These are phyloP conservation scores for Bipolaris cookei DNA, from an alignment of 2,329 filamentous ascomycete species.

Conservation along the genomic window DNA sequence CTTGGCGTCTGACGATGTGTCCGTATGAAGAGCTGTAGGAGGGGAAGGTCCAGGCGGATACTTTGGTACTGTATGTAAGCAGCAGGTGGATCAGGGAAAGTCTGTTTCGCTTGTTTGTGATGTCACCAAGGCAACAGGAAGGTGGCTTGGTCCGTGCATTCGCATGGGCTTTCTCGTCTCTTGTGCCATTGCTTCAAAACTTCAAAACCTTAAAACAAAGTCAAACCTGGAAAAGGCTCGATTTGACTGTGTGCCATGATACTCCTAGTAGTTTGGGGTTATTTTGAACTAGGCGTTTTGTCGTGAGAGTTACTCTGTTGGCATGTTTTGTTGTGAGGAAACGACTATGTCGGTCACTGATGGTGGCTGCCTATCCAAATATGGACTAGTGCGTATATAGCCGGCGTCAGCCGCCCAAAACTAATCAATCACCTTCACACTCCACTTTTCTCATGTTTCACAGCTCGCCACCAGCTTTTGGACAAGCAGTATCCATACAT, in stretches of 20 bases:
- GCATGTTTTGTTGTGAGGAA: no score
- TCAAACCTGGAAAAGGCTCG: background rate
- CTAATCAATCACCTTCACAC: no score
- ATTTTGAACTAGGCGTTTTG: background rate
- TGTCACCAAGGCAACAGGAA: conserved; percentile 30
- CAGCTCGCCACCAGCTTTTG: background rate
- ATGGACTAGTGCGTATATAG: no score
- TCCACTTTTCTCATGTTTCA: no score
- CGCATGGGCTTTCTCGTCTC: background rate
- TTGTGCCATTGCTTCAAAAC: background rate
- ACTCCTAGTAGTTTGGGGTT: background rate
- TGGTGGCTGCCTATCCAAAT: no score
- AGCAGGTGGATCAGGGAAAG: conserved; percentile 17
- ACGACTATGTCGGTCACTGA: no score
- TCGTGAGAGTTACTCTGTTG: no score
- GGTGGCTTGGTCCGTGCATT: conserved; percentile 9
- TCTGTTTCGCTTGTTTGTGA: conserved; percentile 30
- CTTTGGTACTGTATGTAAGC: conserved; percentile 1
- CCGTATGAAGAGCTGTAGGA: background rate
- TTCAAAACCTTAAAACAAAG: background rate
- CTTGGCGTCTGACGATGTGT: background rate
- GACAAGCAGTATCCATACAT: background rate
- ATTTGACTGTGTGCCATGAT: background rate
- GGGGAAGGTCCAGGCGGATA: conserved; percentile 2
- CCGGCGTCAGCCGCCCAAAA: no score